Conservation (phyloP, 257 asterid genomes). For the Schizonepeta tenuifolia region DNA sequence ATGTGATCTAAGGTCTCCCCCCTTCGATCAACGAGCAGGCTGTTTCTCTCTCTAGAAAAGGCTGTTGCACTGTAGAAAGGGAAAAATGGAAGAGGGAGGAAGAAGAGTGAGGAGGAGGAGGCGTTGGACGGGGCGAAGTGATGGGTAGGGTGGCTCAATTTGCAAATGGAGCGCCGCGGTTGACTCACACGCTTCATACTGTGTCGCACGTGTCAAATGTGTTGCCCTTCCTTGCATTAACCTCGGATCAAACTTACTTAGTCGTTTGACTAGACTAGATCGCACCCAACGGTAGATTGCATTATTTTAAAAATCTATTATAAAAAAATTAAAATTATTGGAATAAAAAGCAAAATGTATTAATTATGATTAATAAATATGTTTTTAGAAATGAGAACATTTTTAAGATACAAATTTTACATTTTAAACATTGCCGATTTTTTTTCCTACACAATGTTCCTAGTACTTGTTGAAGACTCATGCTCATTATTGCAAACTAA, state of each 20-base stretch:
- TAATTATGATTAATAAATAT: too few species aligned
- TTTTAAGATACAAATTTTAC: too few species aligned
- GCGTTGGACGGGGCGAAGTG: conserved; percentile 26
- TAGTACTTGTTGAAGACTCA: too few species aligned
- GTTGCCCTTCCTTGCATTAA: conserved; percentile 8
- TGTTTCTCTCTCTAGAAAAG: conserved; percentile 14
- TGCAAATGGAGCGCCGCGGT: conserved; percentile 20
- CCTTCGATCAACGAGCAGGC: conserved; percentile 19
- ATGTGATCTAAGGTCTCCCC: conserved; percentile 65
- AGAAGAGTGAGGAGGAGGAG: conserved; percentile 10
- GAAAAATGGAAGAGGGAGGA: conserved; percentile 6
- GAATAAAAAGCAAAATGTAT: too few species aligned
- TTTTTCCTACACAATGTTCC: too few species aligned
- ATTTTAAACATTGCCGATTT: too few species aligned
- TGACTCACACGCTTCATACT: conserved; percentile 29
- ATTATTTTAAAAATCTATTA: too few species aligned
- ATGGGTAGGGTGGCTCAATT: conserved; percentile 35
- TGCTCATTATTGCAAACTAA: too few species aligned
- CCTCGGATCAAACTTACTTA: conserved; percentile 31
- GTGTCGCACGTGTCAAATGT: conserved; percentile 1
- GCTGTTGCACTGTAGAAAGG: conserved; percentile 13
- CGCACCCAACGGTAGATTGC: too few species aligned
- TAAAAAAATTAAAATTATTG: too few species aligned
- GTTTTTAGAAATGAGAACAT: too few species aligned
- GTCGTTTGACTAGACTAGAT: conserved; percentile 22